phyloP scores from a whole-genome alignment of 129 eudicot species.

The Heracleum sosnowskyi region DNA sequence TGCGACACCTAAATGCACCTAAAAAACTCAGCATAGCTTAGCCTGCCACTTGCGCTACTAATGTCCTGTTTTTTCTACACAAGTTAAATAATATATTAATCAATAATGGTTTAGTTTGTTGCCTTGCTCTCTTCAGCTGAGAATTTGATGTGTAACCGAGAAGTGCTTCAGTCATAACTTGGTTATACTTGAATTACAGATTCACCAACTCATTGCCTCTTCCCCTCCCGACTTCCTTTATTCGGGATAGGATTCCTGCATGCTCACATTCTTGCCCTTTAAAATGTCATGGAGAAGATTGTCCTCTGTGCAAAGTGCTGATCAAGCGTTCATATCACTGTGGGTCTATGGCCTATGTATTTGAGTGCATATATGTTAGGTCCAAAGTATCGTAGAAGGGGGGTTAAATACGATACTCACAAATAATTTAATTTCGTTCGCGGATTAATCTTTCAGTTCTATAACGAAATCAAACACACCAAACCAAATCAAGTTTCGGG shows the following conservation, averaged over 20 bases:
- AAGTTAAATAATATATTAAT: background rate
- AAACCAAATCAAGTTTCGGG: too few relatives aligned
- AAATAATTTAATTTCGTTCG: too few relatives aligned
- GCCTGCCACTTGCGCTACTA: background rate
- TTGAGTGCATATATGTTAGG: conserved; percentile 79
- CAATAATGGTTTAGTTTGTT: background rate
- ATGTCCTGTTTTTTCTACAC: background rate
- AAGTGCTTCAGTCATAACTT: background rate
- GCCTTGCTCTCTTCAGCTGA: background rate
- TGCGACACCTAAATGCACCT: background rate
- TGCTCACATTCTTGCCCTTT: conserved; percentile 82
- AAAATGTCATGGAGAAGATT: conserved; percentile 76
- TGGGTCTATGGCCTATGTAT: conserved; percentile 89
- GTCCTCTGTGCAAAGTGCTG: conserved; percentile 85
- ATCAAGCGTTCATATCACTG: conserved; percentile 91
- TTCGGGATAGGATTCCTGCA: conserved; percentile 65
- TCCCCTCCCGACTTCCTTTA: background rate
- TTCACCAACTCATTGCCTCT: background rate
- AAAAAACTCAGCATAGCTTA: background rate
- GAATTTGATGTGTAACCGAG: background rate
- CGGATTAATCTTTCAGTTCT: too few relatives aligned
- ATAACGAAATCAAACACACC: too few relatives aligned
- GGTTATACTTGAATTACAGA: background rate
- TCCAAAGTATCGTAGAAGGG: too few relatives aligned
- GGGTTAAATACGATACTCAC: too few relatives aligned